phyloP scores from a whole-genome alignment of 176 grass and related monocot genomes.

The Echinochloa phyllopogon region DNA sequence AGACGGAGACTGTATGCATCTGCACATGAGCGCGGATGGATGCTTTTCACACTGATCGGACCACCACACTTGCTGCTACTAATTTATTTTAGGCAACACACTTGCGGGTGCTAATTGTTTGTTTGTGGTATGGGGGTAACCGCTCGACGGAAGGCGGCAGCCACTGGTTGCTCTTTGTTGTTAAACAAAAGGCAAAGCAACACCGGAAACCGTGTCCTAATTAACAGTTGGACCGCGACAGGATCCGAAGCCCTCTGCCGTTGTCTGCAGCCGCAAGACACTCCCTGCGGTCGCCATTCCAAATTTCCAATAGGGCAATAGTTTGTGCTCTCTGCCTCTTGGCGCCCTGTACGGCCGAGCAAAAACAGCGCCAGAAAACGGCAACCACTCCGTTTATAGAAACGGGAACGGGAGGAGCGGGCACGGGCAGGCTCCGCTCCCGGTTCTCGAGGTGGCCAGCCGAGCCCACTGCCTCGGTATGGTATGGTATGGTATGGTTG shows the following conservation, averaged over 20 bases:
- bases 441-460: too few relatives aligned
- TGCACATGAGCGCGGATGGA: too few relatives aligned
- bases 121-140: too few relatives aligned
- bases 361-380: background rate
- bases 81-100: too few relatives aligned
- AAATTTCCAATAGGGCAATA: too few relatives aligned
- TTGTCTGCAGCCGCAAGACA: background rate
- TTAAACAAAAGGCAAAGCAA: background rate
- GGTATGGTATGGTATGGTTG: background rate
- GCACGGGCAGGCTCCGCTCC: too few relatives aligned
- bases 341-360: background rate
- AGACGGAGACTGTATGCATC: too few relatives aligned
- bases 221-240: constrained; percentile 4
- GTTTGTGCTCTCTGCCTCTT: background rate
- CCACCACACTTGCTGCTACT: too few relatives aligned
- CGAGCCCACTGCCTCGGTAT: background rate
- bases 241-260: background rate
- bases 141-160: too few relatives aligned
- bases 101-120: too few relatives aligned
- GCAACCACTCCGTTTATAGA: background rate
- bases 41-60: too few relatives aligned
- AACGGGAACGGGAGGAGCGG: too few relatives aligned
- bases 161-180: background rate
- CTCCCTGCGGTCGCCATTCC: background rate
- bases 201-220: background rate